Evolutionary conservation across 345 rosid genomes (phyloP).

Genomic region (Linum trigynum): DNA sequence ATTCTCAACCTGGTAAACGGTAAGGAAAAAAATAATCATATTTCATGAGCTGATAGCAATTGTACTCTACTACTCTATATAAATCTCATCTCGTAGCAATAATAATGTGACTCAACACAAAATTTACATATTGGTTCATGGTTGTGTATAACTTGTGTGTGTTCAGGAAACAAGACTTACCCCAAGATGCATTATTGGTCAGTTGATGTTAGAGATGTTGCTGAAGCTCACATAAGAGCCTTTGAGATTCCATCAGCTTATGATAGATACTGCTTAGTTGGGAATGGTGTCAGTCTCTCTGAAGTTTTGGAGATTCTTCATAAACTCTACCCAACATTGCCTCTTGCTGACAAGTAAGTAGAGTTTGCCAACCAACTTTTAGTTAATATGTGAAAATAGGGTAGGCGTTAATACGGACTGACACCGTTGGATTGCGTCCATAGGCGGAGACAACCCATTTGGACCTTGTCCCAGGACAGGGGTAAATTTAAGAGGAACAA

Average conservation of each 20-base stretch:
- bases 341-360: not conserved
- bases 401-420: no score
- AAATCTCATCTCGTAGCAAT: no score
- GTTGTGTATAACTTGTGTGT: no score
- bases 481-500: no score
- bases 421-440: no score
- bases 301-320: not conserved
- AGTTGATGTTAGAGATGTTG: not conserved
- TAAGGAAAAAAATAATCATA: no score
- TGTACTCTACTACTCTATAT: no score
- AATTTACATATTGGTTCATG: no score
- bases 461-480: no score
- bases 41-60: not conserved
- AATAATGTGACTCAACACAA: no score
- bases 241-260: not conserved
- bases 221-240: not conserved
- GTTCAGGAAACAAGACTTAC: not conserved
- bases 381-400: no score
- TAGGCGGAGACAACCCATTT: no score
- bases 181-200: not conserved
- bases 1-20: not conserved
- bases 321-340: not conserved
- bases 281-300: not conserved
- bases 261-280: not conserved
- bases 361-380: not conserved